These are phyloP conservation scores for Colletotrichum filicis DNA, from an alignment of 2,329 filamentous ascomycete species.

Conservation along the genomic window DNA sequence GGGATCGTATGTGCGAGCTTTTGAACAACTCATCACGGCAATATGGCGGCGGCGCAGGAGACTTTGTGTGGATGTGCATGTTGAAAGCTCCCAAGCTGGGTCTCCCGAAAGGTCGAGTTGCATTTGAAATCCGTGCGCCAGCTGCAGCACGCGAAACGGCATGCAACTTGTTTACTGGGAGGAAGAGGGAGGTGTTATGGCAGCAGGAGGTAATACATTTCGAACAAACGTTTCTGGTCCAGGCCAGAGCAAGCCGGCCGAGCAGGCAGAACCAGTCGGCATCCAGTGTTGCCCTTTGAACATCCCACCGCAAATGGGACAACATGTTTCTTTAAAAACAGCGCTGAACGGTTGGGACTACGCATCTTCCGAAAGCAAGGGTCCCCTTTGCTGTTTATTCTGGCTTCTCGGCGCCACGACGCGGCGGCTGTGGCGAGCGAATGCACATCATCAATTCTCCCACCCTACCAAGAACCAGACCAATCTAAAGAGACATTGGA, in stretches of 20 bases:
- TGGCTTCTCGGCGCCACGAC: slow-evolving; percentile 10
- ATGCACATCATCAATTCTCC: slow-evolving; percentile 19
- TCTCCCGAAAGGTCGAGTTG: slow-evolving; percentile 27
- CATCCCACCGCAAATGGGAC: neutral
- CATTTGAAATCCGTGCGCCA: slow-evolving; percentile 21
- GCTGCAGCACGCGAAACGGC: slow-evolving; percentile 26
- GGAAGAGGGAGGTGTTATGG: slow-evolving; percentile 2
- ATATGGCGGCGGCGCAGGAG: slow-evolving; percentile 19
- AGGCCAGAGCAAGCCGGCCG: neutral
- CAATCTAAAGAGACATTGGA: slow-evolving; percentile 4
- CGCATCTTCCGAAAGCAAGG: neutral
- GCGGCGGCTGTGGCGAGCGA: slow-evolving; percentile 6
- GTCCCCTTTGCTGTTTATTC: slow-evolving; percentile 6
- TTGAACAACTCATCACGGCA: slow-evolving; percentile 35
- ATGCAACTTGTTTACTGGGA: neutral
- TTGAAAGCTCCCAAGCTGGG: neutral
- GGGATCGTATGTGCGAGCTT: slow-evolving; percentile 15
- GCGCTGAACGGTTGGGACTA: neutral
- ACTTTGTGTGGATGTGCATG: slow-evolving; percentile 19
- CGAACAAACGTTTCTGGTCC: slow-evolving; percentile 6
- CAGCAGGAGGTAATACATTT: slow-evolving; percentile 23
- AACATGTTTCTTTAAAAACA: neutral
- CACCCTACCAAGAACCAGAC: neutral
- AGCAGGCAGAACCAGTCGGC: neutral
- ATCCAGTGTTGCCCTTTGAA: neutral